phyloP scores from a whole-genome alignment of 192 early-diverging fungal genomes.

The Geranomyces variabilis region DNA sequence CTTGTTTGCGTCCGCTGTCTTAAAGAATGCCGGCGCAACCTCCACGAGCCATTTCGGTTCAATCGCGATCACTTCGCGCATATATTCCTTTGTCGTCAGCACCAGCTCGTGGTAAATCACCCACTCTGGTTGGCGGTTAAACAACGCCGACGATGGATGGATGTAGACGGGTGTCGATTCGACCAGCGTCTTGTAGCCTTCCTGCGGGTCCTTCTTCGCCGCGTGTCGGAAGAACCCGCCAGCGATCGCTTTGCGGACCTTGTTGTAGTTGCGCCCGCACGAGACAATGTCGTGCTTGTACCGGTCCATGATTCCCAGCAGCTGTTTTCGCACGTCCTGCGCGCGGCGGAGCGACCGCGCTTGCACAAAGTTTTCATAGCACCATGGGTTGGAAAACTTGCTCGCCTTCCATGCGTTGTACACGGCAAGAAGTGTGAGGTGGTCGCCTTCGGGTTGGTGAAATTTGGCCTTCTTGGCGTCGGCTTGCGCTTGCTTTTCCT shows the following conservation, averaged over 20 bases:
- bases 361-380: constrained; percentile 95
- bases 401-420: constrained; percentile 96
- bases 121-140: constrained; percentile 94
- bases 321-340: constrained; percentile 95
- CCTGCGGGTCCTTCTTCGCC: constrained; percentile 98
- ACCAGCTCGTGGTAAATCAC: constrained; percentile 94
- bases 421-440: constrained; percentile 91
- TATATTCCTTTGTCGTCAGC: constrained; percentile 89
- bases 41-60: constrained; percentile 94
- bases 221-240: constrained; percentile 95
- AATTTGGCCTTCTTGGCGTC: constrained; percentile 98
- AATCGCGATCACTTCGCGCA: constrained; percentile 85
- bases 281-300: constrained; percentile 93
- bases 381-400: constrained; percentile 94
- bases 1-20: constrained; percentile 91
- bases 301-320: constrained; percentile 88
- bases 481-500: constrained; percentile 90
- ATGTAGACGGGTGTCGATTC: constrained; percentile 98
- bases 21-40: constrained; percentile 98
- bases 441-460: constrained; percentile 97
- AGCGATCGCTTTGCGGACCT: constrained; percentile 86
- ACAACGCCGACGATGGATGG: constrained; percentile 94
- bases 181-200: constrained; percentile 98
- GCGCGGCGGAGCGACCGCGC: constrained; percentile 88
- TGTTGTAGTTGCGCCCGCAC: constrained; percentile 91